Base-by-base conservation (phyloP, 2,329 filamentous ascomycete genomes). In the Hysterium pulicare region DNA sequence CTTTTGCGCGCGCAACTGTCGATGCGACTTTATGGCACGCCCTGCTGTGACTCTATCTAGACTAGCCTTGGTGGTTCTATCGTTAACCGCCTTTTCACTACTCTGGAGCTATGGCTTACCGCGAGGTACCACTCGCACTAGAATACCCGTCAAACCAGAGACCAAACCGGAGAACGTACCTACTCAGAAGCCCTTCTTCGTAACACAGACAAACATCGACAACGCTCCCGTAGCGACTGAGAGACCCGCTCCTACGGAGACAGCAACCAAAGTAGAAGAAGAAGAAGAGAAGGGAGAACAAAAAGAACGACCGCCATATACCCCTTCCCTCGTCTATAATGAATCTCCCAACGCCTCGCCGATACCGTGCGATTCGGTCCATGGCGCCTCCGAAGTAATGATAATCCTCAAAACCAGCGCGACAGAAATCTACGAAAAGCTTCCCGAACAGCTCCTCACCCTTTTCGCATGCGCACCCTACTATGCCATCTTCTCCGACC, bases 401-500 rank as follows among this genome's bases (percentile, higher is more conserved):
- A 71, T 82, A 13, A 65, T 81, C 8, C 66, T 83, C 47, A 75
- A 76, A 48, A 82, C 79, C 0, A 79, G 78, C 40, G 77, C 78
- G 13, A 78, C 76, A 6, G 78, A 82, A 51, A 70, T 77, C 11
- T 60, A 68, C 40, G 70, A 75, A 21, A 79, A 80, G 54, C 69
- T 82, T 2, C 76, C 77, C 1, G 61, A 71, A 2, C 78, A 81
- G 50, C 71, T 80, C 44, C 58, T 69, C 38, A 78, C 76, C 1
- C 77, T 77, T 0, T 67, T 82, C 16, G 68, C 69, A 48, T 82
- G 79, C 62, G 70, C 78, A 32, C 73, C 75, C 23, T 65, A 79
- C 57, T 76, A 73, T 40, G 70, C 74, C 38, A 74, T 83, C 53
- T 81, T 79, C 62, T 82, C 78, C 46, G 79, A 82, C 58, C 76